Evolutionary conservation across 352 stramenopile species (phyloP), one percentile per base, ranked within the genome.

Genomic region (Elongisporangium senticosum): DNA sequence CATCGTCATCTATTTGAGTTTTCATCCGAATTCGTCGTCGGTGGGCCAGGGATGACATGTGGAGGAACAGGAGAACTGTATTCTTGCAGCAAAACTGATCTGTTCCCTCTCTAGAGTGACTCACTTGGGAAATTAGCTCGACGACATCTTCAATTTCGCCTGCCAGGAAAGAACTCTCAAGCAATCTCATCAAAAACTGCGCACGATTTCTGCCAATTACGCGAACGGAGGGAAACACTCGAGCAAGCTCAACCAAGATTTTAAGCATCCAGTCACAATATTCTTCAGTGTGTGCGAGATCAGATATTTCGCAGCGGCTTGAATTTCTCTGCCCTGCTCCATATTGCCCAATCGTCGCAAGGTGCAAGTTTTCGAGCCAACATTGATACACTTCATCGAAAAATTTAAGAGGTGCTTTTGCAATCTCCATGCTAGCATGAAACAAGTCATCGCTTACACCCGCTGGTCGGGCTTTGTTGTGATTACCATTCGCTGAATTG

Each of bases 351-450:
- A 72, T 62, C 7, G 33, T 43, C 33, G 33, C 33, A 43, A 43
- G 33, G 50, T 88, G 72, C 19, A 89, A 62, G 59, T 89, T 71
- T 40, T 94, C 81, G 15, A 94, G 68, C 85, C 85, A 94, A 54
- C 80, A 82, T 61, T 93, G 79, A 55, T 91, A 94, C 1, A 92
- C 77, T 13, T 87, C 77, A 55, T 84, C 85, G 60, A 93, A 93
- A 61, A 91, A 90, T 17, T 59, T 68, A 2, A 61, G 54, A 19
- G 83, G 85, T 10, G 77, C 59, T 40, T 83, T 84, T 1, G 78
- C 74, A 54, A 94, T 90, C 53, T 77, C 80, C 20, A 79, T 72
- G n/a, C 75, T 79, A 1, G 84, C 81, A 26, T 87, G 80, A 24
- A 86, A 79, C 5, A 89, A 63, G 15, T 85, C 75, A 20, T 2